Evolutionary conservation across 1,284 basidiomycete species (phyloP), one percentile per base, ranked within the genome.

Genomic region (Neonothopanus nambi): DNA sequence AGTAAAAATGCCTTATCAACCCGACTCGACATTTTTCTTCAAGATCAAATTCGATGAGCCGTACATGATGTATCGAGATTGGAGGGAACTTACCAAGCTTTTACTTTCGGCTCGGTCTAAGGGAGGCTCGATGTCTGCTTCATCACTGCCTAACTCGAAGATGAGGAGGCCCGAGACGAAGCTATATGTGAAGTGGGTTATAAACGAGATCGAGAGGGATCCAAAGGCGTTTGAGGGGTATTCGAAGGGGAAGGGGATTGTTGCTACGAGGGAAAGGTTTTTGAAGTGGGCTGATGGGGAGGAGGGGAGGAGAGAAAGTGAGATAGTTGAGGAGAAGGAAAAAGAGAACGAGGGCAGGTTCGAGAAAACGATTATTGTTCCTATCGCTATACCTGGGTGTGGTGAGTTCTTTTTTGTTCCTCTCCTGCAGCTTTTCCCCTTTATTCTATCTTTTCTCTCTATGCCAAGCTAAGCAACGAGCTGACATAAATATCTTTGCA

Each of bases 41-140:
- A 99, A 99, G 70, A 83, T 99, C 74, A 99, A 99, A 70, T 99
- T 98, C 68, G 95, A 98, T 69, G 94, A 99, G 67, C 96, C 96
- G 0, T 99, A 99, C 68, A 86, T 98, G 75, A 96, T 97, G 85
- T 98, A 98, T 71, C 87, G 97, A 47, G 93, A 98, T 67, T 99
- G 95, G 95, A 80, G 97, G 51, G 97, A 99, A 71, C 79, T 96
- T 47, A 98, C 97, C 6, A 90, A 93, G 65, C 74, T 69, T 17
- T 75, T 96, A 26, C 76, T 97, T 5, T 72, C 77, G 1, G 55
- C 63, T 42, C 70, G 73, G 7, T 64, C 65, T 41, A 66, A 66
- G 20, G 63, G 60, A 64, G 62, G 39, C 52, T 57, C 72, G 55
- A 60, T 70, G 15, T 21, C 45, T 11, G 2, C 65, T 59, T 9